Evolutionary conservation across 2,329 filamentous ascomycete genomes (phyloP), one percentile per base, ranked within the genome.

Genomic region (Cytospora piceae): DNA sequence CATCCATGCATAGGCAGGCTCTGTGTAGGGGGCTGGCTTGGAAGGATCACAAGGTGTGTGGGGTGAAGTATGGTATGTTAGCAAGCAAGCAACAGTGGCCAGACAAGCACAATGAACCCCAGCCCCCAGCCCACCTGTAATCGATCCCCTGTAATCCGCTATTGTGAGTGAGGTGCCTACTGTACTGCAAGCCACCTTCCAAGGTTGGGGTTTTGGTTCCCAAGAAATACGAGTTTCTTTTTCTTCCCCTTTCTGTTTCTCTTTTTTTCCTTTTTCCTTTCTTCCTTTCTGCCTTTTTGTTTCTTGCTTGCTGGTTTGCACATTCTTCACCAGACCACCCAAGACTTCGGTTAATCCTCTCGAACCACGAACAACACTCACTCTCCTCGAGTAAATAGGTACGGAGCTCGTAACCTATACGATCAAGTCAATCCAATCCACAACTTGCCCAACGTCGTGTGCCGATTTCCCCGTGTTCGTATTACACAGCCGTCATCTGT

Each of bases 401-500:
- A 29, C n/a, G n/a, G 27, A 42, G 17, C 15, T 7, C 39, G 39
- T 15, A 42, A 42, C 6, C 15, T 8, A 20, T 14, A 42, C 20
- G 20, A 14, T 20, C 39, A 42, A 14, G 39, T 39, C 14, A 17
- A 15, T 39, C 14, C 52, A 56, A 4, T 61, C 58, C 11, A 9
- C 7, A 34, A 20, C 15, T 42, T 34, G 59, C 27, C 52, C 51
- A 42, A 20, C 60, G 34, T 62, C 37, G 52, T 62, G 14, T 31
- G n/a, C 22, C 55, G 60, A 52, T 55, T 34, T 54, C 55, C n/a
- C 51, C 52, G 34, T 49, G 29, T 27, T 29, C 29, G 60, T 51
- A 22, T 14, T 31, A 37, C 14, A 29, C 32, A 29, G 39, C 58
- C 34, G 24, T 14, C 27, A 14, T 27, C 39, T 46, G 42, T 46